These are phyloP conservation scores for Ciborinia camelliae DNA, from an alignment of 2,329 filamentous ascomycete genomes.

Conservation along the genomic window DNA sequence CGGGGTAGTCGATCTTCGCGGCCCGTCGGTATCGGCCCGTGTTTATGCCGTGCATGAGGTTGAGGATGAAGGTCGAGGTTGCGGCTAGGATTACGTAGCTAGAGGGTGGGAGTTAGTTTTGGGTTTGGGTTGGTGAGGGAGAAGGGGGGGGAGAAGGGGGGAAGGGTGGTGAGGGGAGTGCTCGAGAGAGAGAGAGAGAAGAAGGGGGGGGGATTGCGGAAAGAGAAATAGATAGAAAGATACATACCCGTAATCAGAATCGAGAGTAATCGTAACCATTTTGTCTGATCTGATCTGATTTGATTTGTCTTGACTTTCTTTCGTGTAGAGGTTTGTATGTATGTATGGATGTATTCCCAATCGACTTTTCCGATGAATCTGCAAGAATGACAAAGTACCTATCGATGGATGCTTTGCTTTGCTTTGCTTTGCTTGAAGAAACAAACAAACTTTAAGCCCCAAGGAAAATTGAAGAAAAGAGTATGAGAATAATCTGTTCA, in stretches of 20 bases:
- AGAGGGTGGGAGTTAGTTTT: conserved; percentile 40
- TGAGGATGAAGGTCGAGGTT: conserved; percentile 56
- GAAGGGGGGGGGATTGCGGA: background rate
- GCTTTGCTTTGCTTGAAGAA: no score
- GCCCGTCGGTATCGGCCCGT: conserved; percentile 50
- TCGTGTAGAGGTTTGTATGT: background rate
- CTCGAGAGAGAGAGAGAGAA: no score
- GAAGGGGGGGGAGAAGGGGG: background rate
- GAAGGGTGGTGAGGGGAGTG: background rate
- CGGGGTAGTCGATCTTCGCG: conserved; percentile 55
- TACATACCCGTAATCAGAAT: conserved; percentile 36
- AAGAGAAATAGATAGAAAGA: background rate
- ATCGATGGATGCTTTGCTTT: no score
- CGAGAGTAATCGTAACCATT: conserved; percentile 35
- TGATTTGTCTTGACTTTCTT: background rate
- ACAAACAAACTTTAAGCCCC: no score
- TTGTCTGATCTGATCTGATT: background rate
- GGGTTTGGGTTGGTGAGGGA: background rate
- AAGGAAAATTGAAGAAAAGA: no score
- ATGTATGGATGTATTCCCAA: background rate
- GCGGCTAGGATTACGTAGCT: conserved; percentile 62
- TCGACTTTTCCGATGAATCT: background rate
- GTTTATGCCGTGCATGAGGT: conserved; percentile 49
- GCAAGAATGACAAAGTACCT: no score
- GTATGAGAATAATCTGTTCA: no score